phyloP scores from a whole-genome alignment of 805 yeast species.

The Suhomyces pyralidae region DNA sequence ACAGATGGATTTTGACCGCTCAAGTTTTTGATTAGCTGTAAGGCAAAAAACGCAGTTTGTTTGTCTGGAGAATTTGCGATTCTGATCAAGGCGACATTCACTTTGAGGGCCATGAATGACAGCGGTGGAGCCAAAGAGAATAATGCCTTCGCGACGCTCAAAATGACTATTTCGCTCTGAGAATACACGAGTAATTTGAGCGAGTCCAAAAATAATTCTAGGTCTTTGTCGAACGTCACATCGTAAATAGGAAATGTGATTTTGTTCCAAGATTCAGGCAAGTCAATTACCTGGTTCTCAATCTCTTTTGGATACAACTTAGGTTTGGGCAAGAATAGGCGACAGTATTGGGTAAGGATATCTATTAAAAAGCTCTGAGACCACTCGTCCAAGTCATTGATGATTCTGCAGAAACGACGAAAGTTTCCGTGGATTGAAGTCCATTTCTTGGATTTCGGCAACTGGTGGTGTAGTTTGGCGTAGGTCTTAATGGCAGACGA shows the following conservation, averaged over 20 bases:
- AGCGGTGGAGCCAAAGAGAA: slow-evolving; percentile 57
- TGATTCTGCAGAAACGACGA: slow-evolving; percentile 50
- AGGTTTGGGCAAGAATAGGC: slow-evolving; percentile 59
- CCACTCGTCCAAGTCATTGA: slow-evolving; percentile 67
- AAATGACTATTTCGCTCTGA: slow-evolving; percentile 55
- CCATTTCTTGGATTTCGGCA: slow-evolving; percentile 38
- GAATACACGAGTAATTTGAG: slow-evolving; percentile 48
- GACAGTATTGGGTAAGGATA: slow-evolving; percentile 62
- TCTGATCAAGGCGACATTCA: slow-evolving; percentile 52
- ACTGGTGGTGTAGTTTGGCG: slow-evolving; percentile 45
- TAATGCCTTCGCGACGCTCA: slow-evolving; percentile 58
- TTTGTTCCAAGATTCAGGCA: slow-evolving; percentile 41
- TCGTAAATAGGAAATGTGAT: slow-evolving; percentile 26
- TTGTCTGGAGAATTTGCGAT: slow-evolving; percentile 28
- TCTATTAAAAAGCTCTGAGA: slow-evolving; percentile 59
- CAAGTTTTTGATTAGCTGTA: slow-evolving; percentile 46
- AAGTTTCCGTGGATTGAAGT: slow-evolving; percentile 70
- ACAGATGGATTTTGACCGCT: slow-evolving; percentile 28
- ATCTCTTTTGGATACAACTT: slow-evolving; percentile 31
- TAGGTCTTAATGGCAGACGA: slow-evolving; percentile 63
- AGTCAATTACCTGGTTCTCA: slow-evolving; percentile 25
- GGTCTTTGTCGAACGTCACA: slow-evolving; percentile 52
- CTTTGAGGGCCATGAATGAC: slow-evolving; percentile 44
- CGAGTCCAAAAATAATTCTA: slow-evolving; percentile 50
- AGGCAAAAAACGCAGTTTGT: slow-evolving; percentile 30